These are phyloP conservation scores for Bullera alba DNA, from an alignment of 768 basidiomycete genomes.

Conservation along the genomic window DNA sequence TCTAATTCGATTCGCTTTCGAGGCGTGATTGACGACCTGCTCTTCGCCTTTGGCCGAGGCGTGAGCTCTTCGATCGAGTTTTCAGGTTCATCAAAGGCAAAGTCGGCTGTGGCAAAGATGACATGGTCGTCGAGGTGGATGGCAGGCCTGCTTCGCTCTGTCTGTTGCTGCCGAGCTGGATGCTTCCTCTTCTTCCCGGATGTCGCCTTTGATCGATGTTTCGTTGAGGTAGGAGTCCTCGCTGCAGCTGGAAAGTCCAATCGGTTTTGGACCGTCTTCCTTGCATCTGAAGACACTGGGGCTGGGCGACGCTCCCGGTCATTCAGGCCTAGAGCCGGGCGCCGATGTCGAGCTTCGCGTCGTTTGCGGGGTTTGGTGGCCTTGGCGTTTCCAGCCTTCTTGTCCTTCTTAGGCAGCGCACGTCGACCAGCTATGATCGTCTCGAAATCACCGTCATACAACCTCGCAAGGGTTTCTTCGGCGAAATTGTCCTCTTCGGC, in stretches of 20 bases:
- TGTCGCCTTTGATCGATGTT: too few relatives aligned
- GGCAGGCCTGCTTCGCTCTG: conserved; percentile 15
- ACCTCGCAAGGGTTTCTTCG: conserved; percentile 21
- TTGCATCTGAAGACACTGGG: neutral
- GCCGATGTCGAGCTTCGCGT: neutral
- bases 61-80: neutral
- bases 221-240: neutral
- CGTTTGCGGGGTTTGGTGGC: neutral
- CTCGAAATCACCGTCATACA: conserved; percentile 37
- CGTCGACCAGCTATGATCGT: conserved; percentile 18
- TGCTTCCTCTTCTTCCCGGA: neutral
- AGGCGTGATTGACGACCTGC: too few relatives aligned
- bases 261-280: conserved; percentile 12
- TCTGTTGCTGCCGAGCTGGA: neutral
- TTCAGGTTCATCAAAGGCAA: conserved; percentile 25
- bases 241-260: conserved; percentile 20
- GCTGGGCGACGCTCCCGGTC: neutral
- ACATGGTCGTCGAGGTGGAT: conserved; percentile 37
- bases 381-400: neutral
- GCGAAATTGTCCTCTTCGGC: conserved; percentile 30
- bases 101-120: conserved; percentile 37
- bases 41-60: neutral
- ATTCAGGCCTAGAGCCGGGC: conserved; percentile 13
- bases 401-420: neutral
- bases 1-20: neutral